These are phyloP conservation scores for Capsicum chinense DNA, from an alignment of 257 asterid genomes.

Conservation along the genomic window DNA sequence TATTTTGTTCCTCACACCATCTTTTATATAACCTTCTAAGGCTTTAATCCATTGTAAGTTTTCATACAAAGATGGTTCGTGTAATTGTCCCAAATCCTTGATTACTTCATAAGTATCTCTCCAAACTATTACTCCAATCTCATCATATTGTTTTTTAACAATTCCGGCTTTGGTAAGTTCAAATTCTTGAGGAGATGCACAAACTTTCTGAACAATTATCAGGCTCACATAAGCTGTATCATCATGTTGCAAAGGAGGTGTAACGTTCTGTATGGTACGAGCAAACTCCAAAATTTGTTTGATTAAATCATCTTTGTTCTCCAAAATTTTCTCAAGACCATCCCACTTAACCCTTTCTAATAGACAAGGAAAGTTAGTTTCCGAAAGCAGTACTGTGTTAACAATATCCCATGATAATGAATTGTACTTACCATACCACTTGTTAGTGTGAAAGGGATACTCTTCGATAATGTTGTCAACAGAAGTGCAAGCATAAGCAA, in stretches of 20 bases:
- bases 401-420: background rate
- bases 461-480: no score
- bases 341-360: background rate
- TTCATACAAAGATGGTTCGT: background rate
- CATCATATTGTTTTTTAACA: background rate
- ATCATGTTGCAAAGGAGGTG: background rate
- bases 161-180: background rate
- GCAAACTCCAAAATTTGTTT: background rate
- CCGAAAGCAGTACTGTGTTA: background rate
- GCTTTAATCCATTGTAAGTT: background rate
- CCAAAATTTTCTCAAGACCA: background rate
- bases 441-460: no score
- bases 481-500: no score
- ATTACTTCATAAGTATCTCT: background rate
- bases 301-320: background rate
- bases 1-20: background rate
- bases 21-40: background rate
- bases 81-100: background rate
- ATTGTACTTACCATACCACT: background rate
- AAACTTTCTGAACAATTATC: background rate
- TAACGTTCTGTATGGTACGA: background rate
- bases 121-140: background rate
- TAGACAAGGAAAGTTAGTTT: background rate
- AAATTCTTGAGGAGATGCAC: background rate
- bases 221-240: background rate